phyloP scores from a whole-genome alignment of 495 filamentous ascomycete species.

The Thozetella sp. region DNA sequence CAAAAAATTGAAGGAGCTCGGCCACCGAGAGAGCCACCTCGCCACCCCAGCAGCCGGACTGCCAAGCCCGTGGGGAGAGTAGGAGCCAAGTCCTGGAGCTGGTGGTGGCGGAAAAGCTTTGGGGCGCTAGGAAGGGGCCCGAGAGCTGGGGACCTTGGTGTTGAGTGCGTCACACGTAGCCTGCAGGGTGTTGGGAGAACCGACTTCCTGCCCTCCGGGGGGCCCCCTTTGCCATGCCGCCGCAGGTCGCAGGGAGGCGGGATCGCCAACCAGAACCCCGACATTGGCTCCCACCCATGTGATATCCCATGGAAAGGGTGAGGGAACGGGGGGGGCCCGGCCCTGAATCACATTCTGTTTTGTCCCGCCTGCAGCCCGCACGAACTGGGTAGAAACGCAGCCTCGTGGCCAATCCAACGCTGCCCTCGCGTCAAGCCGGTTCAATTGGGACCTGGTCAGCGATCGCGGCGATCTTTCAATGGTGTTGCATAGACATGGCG shows the following conservation, averaged over 20 bases:
- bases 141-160: neutral
- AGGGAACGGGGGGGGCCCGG: neutral
- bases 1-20: neutral
- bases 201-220: neutral
- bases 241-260: neutral
- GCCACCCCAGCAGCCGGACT: too few species aligned
- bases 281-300: neutral
- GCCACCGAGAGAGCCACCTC: too few species aligned
- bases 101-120: neutral
- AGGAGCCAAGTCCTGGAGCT: neutral
- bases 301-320: neutral
- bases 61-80: neutral
- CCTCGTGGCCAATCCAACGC: neutral
- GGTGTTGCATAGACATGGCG: conserved; percentile 18
- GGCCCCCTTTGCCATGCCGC: neutral
- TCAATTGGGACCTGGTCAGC: neutral
- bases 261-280: conserved; percentile 1
- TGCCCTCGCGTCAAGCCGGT: neutral
- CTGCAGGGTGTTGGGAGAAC: neutral
- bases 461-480: conserved; percentile 22
- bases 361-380: neutral
- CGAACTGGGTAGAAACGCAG: neutral
- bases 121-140: neutral
- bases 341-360: neutral
- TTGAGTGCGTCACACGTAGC: neutral